A percentile compares a stretch with the other conserved stretches of the same genome.
phyloP scores from a whole-genome alignment of 2,329 filamentous ascomycete species.

The Trichophyton equinum region DNA sequence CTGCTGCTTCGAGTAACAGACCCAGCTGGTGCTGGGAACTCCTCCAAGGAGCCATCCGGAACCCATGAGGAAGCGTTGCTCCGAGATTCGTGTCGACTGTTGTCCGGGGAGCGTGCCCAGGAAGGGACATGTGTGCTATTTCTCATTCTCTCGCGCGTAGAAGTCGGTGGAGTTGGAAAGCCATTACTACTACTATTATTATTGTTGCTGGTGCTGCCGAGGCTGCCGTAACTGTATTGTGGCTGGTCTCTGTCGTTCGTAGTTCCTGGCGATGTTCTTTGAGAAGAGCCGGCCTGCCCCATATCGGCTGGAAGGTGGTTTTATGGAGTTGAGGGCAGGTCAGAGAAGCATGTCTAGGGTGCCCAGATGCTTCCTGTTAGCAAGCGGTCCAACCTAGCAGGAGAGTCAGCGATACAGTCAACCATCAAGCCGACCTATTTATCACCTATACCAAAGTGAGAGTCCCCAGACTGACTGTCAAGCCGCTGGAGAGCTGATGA shows the following conservation, averaged over 20 bases:
- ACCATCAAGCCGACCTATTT: neutral
- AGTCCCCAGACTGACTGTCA: neutral
- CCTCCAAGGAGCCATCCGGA: neutral
- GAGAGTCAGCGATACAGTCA: neutral
- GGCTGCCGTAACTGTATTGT: neutral
- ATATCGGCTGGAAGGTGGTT: constrained; percentile 3
- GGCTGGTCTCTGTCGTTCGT: neutral
- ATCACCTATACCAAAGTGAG: neutral
- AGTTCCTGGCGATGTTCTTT: neutral
- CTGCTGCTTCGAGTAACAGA: constrained; percentile 14
- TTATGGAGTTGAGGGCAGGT: neutral
- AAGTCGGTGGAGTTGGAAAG: neutral
- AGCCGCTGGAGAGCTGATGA: neutral
- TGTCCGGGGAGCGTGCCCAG: neutral
- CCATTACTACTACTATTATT: neutral
- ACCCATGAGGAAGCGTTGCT: neutral
- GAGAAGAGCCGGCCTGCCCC: constrained; percentile 11
- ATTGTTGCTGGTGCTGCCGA: neutral
- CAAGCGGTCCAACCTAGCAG: neutral
- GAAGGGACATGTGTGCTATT: neutral
- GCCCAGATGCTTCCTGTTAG: neutral
- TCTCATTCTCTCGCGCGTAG: neutral
- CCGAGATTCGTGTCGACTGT: neutral
- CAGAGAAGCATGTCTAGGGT: neutral
- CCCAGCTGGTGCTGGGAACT: neutral